These are phyloP conservation scores for Fragilaria crotonensis DNA, from an alignment of 108 stramenopile genomes.

Conservation along the genomic window DNA sequence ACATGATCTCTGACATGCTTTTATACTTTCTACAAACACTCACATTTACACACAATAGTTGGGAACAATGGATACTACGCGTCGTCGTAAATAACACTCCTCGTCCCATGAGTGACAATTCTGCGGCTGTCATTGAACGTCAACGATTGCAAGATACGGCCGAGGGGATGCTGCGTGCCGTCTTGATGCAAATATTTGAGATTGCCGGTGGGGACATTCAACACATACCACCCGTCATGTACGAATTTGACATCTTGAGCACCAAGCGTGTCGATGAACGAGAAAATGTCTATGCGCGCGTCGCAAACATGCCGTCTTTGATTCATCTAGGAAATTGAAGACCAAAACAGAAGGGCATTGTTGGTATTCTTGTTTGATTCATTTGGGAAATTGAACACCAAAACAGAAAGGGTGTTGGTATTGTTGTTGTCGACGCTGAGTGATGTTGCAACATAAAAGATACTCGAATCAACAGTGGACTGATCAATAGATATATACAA, in stretches of 20 bases:
- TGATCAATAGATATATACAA: no score
- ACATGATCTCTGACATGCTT: not conserved
- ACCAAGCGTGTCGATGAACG: conserved; percentile 74
- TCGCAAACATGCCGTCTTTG: conserved; percentile 74
- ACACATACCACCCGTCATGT: conserved; percentile 58
- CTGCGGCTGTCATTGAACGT: conserved; percentile 71
- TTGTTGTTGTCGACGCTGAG: no score
- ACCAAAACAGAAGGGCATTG: no score
- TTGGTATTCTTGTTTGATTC: no score
- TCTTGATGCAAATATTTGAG: conserved; percentile 58
- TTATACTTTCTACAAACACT: not conserved
- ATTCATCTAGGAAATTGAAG: conserved; percentile 59
- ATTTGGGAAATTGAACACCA: no score
- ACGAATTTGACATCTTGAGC: conserved; percentile 75
- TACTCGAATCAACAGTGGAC: no score
- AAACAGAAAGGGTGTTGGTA: no score
- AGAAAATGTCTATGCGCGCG: conserved; percentile 75
- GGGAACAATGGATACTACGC: conserved; percentile 81
- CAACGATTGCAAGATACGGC: conserved; percentile 71
- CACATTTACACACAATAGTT: conserved; percentile 22
- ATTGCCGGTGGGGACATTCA: conserved; percentile 64
- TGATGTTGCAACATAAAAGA: no score
- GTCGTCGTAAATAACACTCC: conserved; percentile 86
- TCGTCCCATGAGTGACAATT: conserved; percentile 69
- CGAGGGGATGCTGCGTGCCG: conserved; percentile 77